A percentile compares a stretch with the other conserved stretches of the same genome.
Evolutionary conservation across 305 asterid species (phyloP).

Genomic region (Lippia alba): DNA sequence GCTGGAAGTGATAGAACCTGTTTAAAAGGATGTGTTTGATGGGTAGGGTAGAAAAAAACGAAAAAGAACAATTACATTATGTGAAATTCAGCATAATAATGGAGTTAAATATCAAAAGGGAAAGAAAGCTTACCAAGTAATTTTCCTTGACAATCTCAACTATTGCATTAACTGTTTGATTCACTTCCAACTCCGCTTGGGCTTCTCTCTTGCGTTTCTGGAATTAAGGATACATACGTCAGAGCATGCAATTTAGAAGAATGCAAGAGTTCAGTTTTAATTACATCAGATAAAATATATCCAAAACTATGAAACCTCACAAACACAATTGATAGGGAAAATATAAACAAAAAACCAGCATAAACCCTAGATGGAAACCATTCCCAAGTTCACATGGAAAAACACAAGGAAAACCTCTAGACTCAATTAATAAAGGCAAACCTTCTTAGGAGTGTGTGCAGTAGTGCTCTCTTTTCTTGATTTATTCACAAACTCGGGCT

Average conservation of each 20-base stretch:
- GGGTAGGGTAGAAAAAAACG: neutral
- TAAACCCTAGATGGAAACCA: slow-evolving; percentile 26
- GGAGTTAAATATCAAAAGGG: slow-evolving; percentile 20
- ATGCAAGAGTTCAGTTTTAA: slow-evolving; percentile 17
- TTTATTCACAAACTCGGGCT: slow-evolving; percentile 66
- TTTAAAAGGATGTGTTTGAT: neutral
- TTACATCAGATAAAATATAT: slow-evolving; percentile 7
- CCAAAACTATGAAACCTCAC: slow-evolving; percentile 9
- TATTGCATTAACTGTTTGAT: slow-evolving; percentile 72
- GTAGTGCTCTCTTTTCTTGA: slow-evolving; percentile 46
- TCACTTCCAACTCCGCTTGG: slow-evolving; percentile 62
- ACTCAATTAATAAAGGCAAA: slow-evolving; percentile 28
- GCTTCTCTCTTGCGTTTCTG: slow-evolving; percentile 83
- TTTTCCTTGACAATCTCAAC: slow-evolving; percentile 91
- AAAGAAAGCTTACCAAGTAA: slow-evolving; percentile 66
- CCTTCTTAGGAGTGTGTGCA: slow-evolving; percentile 57
- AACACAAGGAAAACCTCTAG: slow-evolving; percentile 22
- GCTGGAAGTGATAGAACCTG: slow-evolving; percentile 92
- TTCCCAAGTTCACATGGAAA: slow-evolving; percentile 7
- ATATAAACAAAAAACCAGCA: slow-evolving; percentile 26
- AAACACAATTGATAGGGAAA: slow-evolving; percentile 16
- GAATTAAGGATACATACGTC: slow-evolving; percentile 34
- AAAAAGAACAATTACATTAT: slow-evolving; percentile 15
- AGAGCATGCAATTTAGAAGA: slow-evolving; percentile 18
- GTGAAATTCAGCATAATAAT: slow-evolving; percentile 12